phyloP scores from a whole-genome alignment of 148 eudicot genomes.

The Silene uniflora region DNA sequence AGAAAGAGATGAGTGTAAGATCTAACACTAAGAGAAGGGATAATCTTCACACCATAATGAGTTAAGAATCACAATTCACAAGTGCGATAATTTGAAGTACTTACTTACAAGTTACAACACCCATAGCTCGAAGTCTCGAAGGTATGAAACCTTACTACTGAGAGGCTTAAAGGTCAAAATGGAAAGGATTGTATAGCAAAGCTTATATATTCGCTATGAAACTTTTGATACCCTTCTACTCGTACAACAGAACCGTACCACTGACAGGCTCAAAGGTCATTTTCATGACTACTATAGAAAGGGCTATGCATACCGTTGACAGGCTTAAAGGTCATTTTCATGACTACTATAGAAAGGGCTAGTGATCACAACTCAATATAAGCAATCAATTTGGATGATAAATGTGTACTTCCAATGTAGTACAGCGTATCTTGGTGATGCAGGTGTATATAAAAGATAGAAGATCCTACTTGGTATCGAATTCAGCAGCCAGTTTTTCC shows the following conservation, averaged over 20 bases:
- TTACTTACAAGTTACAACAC: too few relatives aligned
- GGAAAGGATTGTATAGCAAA: too few relatives aligned
- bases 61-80: too few relatives aligned
- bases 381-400: background rate
- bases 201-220: too few relatives aligned
- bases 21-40: too few relatives aligned
- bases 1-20: too few relatives aligned
- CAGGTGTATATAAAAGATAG: background rate
- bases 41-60: too few relatives aligned
- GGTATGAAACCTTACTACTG: too few relatives aligned
- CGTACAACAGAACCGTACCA: background rate
- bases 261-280: background rate
- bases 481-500: slow-evolving; percentile 92
- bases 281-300: background rate
- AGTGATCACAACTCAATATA: background rate
- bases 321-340: background rate
- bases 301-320: background rate
- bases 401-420: background rate
- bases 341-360: background rate
- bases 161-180: too few relatives aligned
- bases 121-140: too few relatives aligned
- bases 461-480: slow-evolving; percentile 58
- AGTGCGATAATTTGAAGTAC: too few relatives aligned
- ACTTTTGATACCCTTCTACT: too few relatives aligned
- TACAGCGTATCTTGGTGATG: background rate